These are phyloP conservation scores for Cochlearia excelsa DNA, from an alignment of 345 rosid species.

Conservation along the genomic window DNA sequence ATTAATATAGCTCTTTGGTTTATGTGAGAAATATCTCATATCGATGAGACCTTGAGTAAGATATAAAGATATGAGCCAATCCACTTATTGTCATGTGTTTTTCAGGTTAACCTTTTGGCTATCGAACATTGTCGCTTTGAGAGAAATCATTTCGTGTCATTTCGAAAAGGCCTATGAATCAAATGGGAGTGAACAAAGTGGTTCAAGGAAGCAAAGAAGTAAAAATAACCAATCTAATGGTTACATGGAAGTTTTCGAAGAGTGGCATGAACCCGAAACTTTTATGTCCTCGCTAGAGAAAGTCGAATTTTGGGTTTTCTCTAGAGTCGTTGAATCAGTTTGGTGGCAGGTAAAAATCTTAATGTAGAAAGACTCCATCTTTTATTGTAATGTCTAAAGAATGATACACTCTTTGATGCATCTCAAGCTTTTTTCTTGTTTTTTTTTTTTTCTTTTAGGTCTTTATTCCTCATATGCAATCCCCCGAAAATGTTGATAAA, in stretches of 20 bases:
- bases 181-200: constrained; percentile 36
- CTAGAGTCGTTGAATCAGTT: constrained; percentile 84
- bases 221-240: constrained; percentile 29
- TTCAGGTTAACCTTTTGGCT: constrained; percentile 89
- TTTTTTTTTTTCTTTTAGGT: constrained; percentile 46
- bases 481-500: constrained; percentile 42
- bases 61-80: not conserved
- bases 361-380: not conserved
- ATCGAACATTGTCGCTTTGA: constrained; percentile 73
- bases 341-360: constrained; percentile 84
- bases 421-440: not conserved
- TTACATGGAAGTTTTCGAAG: constrained; percentile 43
- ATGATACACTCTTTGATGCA: not conserved
- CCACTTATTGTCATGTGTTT: constrained; percentile 24
- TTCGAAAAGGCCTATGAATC: constrained; percentile 41
- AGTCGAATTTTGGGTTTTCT: constrained; percentile 87
- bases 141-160: constrained; percentile 55
- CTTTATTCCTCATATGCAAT: constrained; percentile 83
- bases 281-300: constrained; percentile 62
- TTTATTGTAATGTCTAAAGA: not conserved
- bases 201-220: constrained; percentile 19
- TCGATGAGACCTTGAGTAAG: no score
- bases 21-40: no score
- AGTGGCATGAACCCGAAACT: constrained; percentile 89
- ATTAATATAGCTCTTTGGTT: not conserved